Evolutionary conservation across 768 basidiomycete species (phyloP), one percentile per base, ranked within the genome.

Genomic region (Mycena galericulata): DNA sequence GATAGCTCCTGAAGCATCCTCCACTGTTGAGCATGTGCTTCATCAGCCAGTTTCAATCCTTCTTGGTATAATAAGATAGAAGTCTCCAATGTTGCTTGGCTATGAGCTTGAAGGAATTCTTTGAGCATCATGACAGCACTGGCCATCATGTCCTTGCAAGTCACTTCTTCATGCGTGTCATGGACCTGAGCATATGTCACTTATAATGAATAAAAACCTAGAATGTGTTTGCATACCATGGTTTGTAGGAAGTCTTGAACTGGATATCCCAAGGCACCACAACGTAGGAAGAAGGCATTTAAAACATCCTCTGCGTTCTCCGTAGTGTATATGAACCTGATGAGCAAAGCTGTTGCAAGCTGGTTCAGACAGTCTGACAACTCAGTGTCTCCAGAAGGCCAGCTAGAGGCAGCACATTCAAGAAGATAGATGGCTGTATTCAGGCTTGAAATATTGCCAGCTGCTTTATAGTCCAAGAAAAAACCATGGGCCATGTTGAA

Each of bases 401-500:
- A 30, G n/a, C n/a, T n/a, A n/a, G n/a, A n/a, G n/a, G n/a, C n/a
- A n/a, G n/a, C n/a, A n/a, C n/a, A n/a, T n/a, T 24, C 0, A 2
- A 57, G 55, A 0, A 57, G 40, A 43, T 17, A 43, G 55, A 43
- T 43, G 1, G 55, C 55, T n/a, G 40, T 57, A 27, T 57, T 30
- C 27, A 57, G 40, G 55, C 11, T 22, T 10, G 55, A 30, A 43
- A 57, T 57, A 14, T 43, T 57, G 24, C 40, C 20, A 43, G 55
- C 18, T 12, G 40, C 55, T 57, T 57, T 57, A 57, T 27, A 57
- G 10, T 57, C 55, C 55, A 57, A 5, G 15, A 57, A 43, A 7
- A 57, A 30, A 57, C 7, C 12, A 43, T 57, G 40, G 40, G 55
- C 46, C 26, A 4, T 49, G 34, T 36, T 60, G 18, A 18, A 60